Evolutionary conservation across 129 eudicot genomes (phyloP).

Genomic region (Chrysanthemum seticuspe): DNA sequence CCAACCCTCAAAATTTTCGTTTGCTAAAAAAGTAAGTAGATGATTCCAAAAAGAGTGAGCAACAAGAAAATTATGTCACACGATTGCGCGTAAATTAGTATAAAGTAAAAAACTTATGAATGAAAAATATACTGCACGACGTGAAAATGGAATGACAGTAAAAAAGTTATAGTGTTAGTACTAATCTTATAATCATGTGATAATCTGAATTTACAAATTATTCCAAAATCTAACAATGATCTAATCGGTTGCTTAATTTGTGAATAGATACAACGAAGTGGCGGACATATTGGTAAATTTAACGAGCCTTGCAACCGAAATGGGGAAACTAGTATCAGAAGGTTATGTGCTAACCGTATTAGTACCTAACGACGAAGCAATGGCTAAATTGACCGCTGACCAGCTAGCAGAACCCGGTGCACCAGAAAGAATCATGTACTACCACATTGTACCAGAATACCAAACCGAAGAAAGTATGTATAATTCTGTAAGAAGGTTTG

Average conservation of each 20-base stretch:
- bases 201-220: not conserved
- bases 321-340: conserved; percentile 85
- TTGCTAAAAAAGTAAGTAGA: no score
- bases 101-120: no score
- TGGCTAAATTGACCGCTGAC: conserved; percentile 86
- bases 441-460: conserved; percentile 84
- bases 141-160: no score
- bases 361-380: conserved; percentile 95
- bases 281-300: conserved; percentile 88
- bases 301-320: conserved; percentile 75
- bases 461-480: conserved; percentile 98
- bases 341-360: conserved; percentile 85
- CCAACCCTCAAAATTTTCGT: no score
- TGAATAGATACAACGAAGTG: conserved; percentile 72
- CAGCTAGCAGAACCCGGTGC: conserved; percentile 91
- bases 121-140: no score
- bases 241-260: not conserved
- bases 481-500: conserved; percentile 79
- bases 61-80: no score
- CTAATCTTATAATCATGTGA: not conserved
- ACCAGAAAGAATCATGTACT: conserved; percentile 85
- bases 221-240: not conserved
- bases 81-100: no score
- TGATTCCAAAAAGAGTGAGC: no score
- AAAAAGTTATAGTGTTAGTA: no score